Conservation (phyloP, 768 basidiomycete species). For the Paxillus involutus region DNA sequence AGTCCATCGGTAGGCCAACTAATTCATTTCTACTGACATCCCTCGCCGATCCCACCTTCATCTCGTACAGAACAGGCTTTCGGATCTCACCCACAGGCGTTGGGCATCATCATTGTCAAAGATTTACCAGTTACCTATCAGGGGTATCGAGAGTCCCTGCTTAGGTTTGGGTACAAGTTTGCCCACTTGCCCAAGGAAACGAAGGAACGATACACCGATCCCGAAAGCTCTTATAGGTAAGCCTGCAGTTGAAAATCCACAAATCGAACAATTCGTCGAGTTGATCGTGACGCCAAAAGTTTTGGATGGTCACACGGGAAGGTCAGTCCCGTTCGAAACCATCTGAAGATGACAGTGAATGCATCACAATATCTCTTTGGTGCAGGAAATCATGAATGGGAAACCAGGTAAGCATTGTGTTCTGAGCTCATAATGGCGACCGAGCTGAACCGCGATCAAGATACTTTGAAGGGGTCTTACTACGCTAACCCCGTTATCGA, state of each 20-base stretch:
- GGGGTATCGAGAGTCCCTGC: conserved; percentile 63
- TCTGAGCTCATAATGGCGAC: not conserved
- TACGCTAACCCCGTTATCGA: conserved; percentile 84
- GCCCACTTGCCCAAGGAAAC: conserved; percentile 62
- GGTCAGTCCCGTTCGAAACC: conserved; percentile 37
- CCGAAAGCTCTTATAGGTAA: conserved; percentile 73
- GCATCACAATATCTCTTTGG: not conserved
- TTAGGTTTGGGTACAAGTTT: conserved; percentile 76
- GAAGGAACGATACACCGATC: conserved; percentile 76
- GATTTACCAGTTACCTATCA: conserved; percentile 75
- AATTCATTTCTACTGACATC: not conserved
- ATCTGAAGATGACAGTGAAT: not conserved
- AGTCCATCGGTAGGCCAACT: conserved; percentile 57
- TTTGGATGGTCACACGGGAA: conserved; percentile 99
- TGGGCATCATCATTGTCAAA: conserved; percentile 80
- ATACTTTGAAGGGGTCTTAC: conserved; percentile 88
- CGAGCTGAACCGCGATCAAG: conserved; percentile 36
- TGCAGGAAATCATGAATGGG: conserved; percentile 94
- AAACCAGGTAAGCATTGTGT: conserved; percentile 56
- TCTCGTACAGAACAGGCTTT: conserved; percentile 67
- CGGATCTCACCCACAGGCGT: conserved; percentile 69
- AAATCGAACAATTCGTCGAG: not conserved
- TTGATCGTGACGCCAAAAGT: conserved; percentile 33
- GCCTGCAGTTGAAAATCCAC: conserved; percentile 13
- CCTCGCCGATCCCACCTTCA: not conserved